Evolutionary conservation across 2,329 filamentous ascomycete species (phyloP).

Genomic region (Thelonectria rubi): DNA sequence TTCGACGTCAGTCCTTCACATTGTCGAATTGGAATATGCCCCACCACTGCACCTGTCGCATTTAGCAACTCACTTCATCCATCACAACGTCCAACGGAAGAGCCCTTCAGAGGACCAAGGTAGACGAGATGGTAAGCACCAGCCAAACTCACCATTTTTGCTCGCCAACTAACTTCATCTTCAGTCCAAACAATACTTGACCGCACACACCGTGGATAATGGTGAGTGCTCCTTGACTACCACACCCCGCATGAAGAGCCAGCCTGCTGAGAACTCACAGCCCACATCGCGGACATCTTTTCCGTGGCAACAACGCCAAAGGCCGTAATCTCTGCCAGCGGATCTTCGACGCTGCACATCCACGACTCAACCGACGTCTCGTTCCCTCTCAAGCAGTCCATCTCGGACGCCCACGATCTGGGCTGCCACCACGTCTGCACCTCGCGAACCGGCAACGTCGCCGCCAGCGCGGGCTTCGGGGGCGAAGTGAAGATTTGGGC

Average conservation of each 20-base stretch:
- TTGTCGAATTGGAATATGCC: conserved; percentile 19
- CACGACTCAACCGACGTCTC: conserved; percentile 77
- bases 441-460: conserved; percentile 72
- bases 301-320: conserved; percentile 78
- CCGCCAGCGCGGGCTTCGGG: conserved; percentile 87
- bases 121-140: conserved; percentile 41
- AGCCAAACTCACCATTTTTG: neutral
- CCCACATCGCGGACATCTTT: conserved; percentile 86
- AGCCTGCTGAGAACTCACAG: conserved; percentile 54
- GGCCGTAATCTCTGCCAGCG: conserved; percentile 83
- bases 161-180: conserved; percentile 14
- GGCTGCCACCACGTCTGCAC: conserved; percentile 91
- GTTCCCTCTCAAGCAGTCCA: conserved; percentile 81
- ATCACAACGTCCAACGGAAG: conserved; percentile 39
- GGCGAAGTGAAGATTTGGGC: conserved; percentile 89
- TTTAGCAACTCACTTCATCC: conserved; percentile 36
- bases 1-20: neutral
- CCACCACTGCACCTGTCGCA: conserved; percentile 17
- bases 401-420: conserved; percentile 82
- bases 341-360: conserved; percentile 82
- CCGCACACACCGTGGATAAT: conserved; percentile 88
- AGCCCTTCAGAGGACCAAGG: conserved; percentile 2
- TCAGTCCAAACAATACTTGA: conserved; percentile 98
- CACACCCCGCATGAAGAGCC: conserved; percentile 38
- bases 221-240: conserved; percentile 60